Conservation (phyloP, 768 basidiomycete genomes). For the Crassisporium funariophilum region DNA sequence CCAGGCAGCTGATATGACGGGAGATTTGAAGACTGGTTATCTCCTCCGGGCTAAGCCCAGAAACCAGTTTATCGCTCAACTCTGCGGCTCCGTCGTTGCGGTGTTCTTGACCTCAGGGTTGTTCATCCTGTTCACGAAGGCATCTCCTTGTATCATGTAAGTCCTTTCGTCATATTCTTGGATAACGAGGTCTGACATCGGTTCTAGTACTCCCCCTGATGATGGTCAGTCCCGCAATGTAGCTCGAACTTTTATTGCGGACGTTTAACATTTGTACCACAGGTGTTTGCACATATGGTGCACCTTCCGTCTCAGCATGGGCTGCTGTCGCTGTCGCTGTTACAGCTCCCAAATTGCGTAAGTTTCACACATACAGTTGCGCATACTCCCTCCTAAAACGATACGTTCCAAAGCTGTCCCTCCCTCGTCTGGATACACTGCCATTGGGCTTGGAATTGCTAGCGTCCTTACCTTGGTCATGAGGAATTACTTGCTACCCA, state of each 20-base stretch:
- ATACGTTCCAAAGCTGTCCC: conserved; percentile 43
- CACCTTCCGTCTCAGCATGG: conserved; percentile 60
- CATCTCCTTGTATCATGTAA: conserved; percentile 61
- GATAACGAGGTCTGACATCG: background rate
- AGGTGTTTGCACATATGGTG: conserved; percentile 52
- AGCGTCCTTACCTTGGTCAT: conserved; percentile 46
- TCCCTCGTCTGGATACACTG: conserved; percentile 55
- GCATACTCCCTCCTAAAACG: background rate
- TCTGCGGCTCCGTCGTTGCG: conserved; percentile 58
- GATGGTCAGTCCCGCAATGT: too few species aligned
- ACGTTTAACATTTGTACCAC: too few species aligned
- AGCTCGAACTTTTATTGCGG: too few species aligned
- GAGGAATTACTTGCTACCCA: conserved; percentile 49
- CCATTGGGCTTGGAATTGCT: conserved; percentile 52
- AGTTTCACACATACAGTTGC: conserved; percentile 10
- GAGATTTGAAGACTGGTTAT: conserved; percentile 72
- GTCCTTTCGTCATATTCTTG: conserved; percentile 15
- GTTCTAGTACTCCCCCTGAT: conserved; percentile 27
- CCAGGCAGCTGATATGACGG: conserved; percentile 65
- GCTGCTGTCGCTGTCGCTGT: conserved; percentile 57
- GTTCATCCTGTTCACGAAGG: conserved; percentile 64
- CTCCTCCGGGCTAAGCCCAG: conserved; percentile 64
- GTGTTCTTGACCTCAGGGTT: conserved; percentile 61
- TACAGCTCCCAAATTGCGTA: conserved; percentile 48
- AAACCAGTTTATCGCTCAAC: conserved; percentile 64